Base-by-base conservation (phyloP, 2,329 filamentous ascomycete genomes). In the Fusarium sterilihyphosum region DNA sequence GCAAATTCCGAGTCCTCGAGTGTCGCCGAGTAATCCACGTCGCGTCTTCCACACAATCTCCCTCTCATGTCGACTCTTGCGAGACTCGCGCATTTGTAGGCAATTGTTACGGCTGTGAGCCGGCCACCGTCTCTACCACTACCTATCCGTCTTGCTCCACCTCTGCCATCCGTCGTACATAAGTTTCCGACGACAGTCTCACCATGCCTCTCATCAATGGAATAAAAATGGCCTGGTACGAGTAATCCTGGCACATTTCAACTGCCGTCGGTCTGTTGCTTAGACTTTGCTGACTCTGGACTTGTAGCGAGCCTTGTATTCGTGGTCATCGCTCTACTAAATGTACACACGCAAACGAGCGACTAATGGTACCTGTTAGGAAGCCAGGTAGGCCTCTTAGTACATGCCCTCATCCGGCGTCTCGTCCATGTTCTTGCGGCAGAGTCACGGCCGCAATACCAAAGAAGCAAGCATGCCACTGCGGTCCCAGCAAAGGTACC, bases 241-340 rank as follows among this genome's bases (percentile, higher is more conserved):
- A 86, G 63, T 43, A 20, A 20, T 40, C 26, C 50, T 37, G 49
- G 43, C 18, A 26, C 50, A 17, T 13, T 35, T 35, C 44, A 33
- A 46, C 33, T 44, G 47, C 43, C 31, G 29, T 43, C 46, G 66
- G 24, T 38, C 24, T 50, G 13, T 8, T 52, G 33, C n/a, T 46
- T 12, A 49, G 33, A 53, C 33, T 37, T 58, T 40, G 49, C 75
- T 78, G 35, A 78, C 70, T 44, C 14, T 56, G 37, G n/a, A 41
- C 57, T 56, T 52, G 33, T 61, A 94, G 92, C 82, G 90, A 90
- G 86, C 92, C 92, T 79, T 94, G 92, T 81, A 94, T 94, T 76
- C 90, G 92, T 78, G 92, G 92, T 65, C 92, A 94, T 82, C 90
- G 92, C 77, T 94, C 92, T 37, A 93, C 92, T 60, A 93, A 92